Conservation (phyloP, 352 stramenopile species). For the Halophytophthora batemanensis region DNA sequence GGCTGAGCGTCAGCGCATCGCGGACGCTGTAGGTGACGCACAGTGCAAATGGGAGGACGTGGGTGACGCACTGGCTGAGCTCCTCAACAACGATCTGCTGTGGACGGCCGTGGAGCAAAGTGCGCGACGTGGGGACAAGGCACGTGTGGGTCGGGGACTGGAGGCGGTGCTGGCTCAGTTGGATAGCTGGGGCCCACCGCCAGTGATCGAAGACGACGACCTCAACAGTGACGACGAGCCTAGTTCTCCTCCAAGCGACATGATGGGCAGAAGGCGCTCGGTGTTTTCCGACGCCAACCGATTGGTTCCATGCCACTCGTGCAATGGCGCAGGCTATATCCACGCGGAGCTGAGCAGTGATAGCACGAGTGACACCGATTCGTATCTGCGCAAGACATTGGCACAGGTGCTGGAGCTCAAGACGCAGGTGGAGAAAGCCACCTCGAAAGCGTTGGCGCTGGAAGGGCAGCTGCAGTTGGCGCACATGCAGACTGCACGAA, state of each 20-base stretch:
- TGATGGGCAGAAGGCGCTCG: slow-evolving; percentile 6
- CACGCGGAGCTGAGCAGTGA: slow-evolving; percentile 15
- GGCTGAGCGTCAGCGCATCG: slow-evolving; percentile 47
- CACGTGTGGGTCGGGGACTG: slow-evolving; percentile 34
- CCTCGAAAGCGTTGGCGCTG: slow-evolving; percentile 21
- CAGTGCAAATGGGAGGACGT: slow-evolving; percentile 59
- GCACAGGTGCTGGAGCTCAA: slow-evolving; percentile 60
- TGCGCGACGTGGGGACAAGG: slow-evolving; percentile 36
- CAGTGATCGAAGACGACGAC: slow-evolving; percentile 7
- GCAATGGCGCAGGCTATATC: slow-evolving; percentile 53
- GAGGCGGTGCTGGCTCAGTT: slow-evolving; percentile 43
- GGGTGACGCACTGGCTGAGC: slow-evolving; percentile 44
- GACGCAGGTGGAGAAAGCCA: slow-evolving; percentile 34
- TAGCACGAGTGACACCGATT: slow-evolving; percentile 29
- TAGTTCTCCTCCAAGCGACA: neutral
- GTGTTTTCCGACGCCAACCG: slow-evolving; percentile 19
- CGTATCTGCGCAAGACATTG: slow-evolving; percentile 61
- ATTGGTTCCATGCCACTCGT: slow-evolving; percentile 49
- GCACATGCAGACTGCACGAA: slow-evolving; percentile 17
- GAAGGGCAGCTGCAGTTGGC: slow-evolving; percentile 39
- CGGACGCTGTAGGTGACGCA: slow-evolving; percentile 48
- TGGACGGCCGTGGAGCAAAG: slow-evolving; percentile 55
- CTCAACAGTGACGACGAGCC: slow-evolving; percentile 5
- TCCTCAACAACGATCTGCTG: slow-evolving; percentile 64
- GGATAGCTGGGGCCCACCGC: slow-evolving; percentile 16